Base-by-base conservation (phyloP, 228 moss, liverwort and hornwort species). In the Sphagnum fallax region DNA sequence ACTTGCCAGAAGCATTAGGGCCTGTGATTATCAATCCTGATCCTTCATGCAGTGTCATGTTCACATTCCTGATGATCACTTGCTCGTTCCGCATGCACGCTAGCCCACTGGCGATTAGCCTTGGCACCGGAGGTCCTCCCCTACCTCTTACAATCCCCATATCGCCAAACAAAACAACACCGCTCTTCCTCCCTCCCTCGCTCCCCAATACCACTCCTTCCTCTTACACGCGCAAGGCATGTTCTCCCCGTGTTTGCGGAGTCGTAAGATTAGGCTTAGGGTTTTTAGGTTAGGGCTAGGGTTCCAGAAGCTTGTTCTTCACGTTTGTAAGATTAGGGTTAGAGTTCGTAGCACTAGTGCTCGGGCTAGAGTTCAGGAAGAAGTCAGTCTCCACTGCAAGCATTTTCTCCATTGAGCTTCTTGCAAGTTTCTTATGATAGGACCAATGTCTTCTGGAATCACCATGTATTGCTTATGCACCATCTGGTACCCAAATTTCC, bases 1-100 rank as follows among this genome's bases (percentile, higher is more conserved):
- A 90, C 75, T 95, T 95, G 11, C 95, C 95, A 6, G 92, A 95
- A 48, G 84, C 95, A 70, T 95, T 92, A 59, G 95, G 90, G 10
- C 95, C 92, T 6, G 92, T 92, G 9, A 95, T 77, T 64, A 95
- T 16, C 64, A 92, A 80, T 11, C 82, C 95, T 12, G 87, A 85
- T 58, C 95, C 92, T 52, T 79, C 78, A 65, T 90, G 87, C 60
- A 92, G 52, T 32, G 90, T 92, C 87, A 95, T 87, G 63, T 92
- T 91, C 73, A 95, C 53, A 53, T 92, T 87, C 10, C 95, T 87
- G 59, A 91, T 82, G 63, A 92, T 84, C 13, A 95, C 92, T 73
- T 90, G 84, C 59, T 92, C 95, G 50, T 87, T 83, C 67, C 95
- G 88, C 92, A 89, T 95, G 64, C 89, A 95, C 8, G 95, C 76